Conservation (phyloP, 306 rosid genomes). For the Trichosanthes truncata region DNA sequence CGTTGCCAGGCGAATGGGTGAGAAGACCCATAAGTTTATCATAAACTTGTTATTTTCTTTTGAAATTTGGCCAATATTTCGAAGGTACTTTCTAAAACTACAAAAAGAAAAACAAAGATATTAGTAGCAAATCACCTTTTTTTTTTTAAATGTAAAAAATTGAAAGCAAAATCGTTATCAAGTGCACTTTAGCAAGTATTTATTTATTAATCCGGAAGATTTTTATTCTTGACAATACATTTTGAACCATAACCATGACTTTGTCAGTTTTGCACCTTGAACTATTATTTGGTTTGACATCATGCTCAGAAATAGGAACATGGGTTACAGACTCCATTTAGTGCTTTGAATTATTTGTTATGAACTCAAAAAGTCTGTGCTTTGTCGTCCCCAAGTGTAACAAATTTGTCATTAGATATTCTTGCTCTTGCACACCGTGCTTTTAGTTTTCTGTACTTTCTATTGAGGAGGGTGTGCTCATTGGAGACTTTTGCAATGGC, state of each 20-base stretch:
- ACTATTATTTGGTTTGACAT: background rate
- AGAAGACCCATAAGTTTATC: background rate
- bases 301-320: background rate
- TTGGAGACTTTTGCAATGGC: background rate
- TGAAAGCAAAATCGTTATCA: background rate
- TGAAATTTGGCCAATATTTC: background rate
- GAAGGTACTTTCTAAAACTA: background rate
- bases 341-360: background rate
- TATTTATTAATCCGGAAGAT: background rate
- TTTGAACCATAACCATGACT: conserved; percentile 16
- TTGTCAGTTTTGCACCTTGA: background rate
- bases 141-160: background rate
- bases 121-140: background rate
- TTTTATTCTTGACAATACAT: background rate
- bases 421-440: background rate
- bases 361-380: background rate
- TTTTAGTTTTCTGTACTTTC: background rate
- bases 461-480: background rate
- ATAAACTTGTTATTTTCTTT: background rate
- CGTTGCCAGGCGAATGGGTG: background rate
- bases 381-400: background rate
- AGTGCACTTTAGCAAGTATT: background rate
- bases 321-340: background rate
- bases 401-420: background rate
- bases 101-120: background rate